Conservation (phyloP, 2,329 filamentous ascomycete species). For the Dactylellina leptospora region DNA sequence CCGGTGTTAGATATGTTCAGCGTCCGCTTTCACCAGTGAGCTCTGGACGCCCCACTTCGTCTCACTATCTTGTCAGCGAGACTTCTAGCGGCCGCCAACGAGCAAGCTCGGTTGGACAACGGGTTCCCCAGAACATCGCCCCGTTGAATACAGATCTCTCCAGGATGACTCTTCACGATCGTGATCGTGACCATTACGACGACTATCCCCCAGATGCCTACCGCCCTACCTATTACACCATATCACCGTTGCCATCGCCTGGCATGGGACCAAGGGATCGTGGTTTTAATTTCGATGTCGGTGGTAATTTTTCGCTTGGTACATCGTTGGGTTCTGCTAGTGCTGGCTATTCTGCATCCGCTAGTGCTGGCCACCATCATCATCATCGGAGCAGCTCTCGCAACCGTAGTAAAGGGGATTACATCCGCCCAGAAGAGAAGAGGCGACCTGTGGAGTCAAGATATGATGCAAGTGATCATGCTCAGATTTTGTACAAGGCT, state of each 20-base stretch:
- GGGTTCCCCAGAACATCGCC: constrained; percentile 5
- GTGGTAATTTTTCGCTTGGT: constrained; percentile 39
- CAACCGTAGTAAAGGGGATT: constrained; percentile 8
- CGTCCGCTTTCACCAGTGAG: constrained; percentile 38
- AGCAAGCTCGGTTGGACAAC: constrained; percentile 42
- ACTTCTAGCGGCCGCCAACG: constrained; percentile 16
- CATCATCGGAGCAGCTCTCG: constrained; percentile 19
- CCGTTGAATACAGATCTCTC: constrained; percentile 33
- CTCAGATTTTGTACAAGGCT: constrained; percentile 47
- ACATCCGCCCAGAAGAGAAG: constrained; percentile 41
- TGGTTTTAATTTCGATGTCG: constrained; percentile 40
- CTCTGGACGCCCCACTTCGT: constrained; percentile 26
- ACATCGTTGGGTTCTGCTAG: constrained; percentile 17
- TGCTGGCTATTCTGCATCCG: constrained; percentile 21
- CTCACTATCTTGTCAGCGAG: constrained; percentile 34
- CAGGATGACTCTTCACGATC: constrained; percentile 28
- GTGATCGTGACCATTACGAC: constrained; percentile 26
- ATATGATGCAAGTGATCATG: constrained; percentile 45
- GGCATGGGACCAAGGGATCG: constrained; percentile 35
- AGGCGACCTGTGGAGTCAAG: constrained; percentile 18
- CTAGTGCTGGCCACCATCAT: constrained; percentile 5
- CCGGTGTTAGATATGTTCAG: constrained; percentile 49
- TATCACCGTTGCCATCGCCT: constrained; percentile 47
- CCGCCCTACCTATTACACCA: constrained; percentile 31
- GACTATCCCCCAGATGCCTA: constrained; percentile 43